Percentiles rank a stretch among this genome's conserved stretches.
phyloP scores from a whole-genome alignment of 2,329 filamentous ascomycete species.

The Fonsecaea multimorphosa region DNA sequence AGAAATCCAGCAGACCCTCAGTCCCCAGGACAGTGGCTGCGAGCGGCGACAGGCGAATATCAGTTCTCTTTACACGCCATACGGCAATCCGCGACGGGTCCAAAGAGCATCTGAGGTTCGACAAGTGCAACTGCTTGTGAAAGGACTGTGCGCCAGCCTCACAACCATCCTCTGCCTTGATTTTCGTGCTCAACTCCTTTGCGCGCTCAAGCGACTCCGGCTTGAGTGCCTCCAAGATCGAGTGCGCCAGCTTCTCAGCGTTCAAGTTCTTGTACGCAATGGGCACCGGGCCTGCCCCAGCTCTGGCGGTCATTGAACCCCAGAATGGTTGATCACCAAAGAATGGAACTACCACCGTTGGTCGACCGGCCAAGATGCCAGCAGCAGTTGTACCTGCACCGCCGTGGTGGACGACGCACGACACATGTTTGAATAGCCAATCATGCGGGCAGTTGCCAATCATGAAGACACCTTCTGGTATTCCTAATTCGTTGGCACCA shows the following conservation, averaged over 20 bases:
- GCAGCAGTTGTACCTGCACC: conserved; percentile 87
- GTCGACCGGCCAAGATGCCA: conserved; percentile 79
- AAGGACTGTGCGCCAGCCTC: conserved; percentile 71
- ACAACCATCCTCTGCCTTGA: conserved; percentile 69
- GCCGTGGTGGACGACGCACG: conserved; percentile 84
- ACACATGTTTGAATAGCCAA: conserved; percentile 83
- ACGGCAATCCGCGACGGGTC: conserved; percentile 72
- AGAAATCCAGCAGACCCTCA: conserved; percentile 68
- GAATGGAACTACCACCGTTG: conserved; percentile 84
- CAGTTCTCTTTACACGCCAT: conserved; percentile 74
- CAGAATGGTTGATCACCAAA: conserved; percentile 86
- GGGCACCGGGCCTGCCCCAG: conserved; percentile 73
- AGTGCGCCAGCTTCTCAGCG: conserved; percentile 67
- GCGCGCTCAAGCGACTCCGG: conserved; percentile 65
- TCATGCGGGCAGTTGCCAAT: conserved; percentile 86
- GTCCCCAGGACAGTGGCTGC: conserved; percentile 73
- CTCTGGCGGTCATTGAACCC: conserved; percentile 75
- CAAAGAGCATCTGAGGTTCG: conserved; percentile 72
- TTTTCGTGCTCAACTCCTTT: conserved; percentile 65
- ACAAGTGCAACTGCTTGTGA: conserved; percentile 70
- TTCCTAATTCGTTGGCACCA: conserved; percentile 70
- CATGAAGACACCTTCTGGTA: conserved; percentile 82
- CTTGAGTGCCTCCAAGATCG: conserved; percentile 66
- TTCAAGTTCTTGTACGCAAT: conserved; percentile 73
- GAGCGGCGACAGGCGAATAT: conserved; percentile 72